Conservation (phyloP, 257 asterid genomes). For the Handroanthus guayacan region DNA sequence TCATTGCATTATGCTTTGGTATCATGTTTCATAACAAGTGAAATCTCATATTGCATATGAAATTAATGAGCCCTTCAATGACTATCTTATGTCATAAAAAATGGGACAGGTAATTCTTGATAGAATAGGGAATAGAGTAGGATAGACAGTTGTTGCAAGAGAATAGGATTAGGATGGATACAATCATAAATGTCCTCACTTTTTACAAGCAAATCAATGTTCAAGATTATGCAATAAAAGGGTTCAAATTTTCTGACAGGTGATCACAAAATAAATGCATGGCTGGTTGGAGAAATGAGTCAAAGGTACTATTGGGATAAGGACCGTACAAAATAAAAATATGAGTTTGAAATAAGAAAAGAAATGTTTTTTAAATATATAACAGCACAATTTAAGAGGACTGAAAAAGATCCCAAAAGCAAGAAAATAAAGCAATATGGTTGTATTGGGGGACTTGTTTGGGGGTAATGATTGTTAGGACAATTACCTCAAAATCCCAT, state of each 20-base stretch:
- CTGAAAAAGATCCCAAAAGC: constrained; percentile 7
- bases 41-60: no score
- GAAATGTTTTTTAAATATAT: neutral
- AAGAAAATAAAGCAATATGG: constrained; percentile 20
- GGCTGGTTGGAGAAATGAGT: neutral
- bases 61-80: no score
- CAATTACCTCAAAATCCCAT: no score
- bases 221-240: constrained; percentile 10
- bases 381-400: constrained; percentile 17
- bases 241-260: constrained; percentile 9
- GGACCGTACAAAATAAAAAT: neutral
- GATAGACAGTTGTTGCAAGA: neutral
- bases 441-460: constrained; percentile 4
- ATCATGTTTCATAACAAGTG: no score
- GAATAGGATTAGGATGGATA: neutral
- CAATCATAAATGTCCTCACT: constrained; percentile 14
- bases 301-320: neutral
- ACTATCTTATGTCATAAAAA: no score
- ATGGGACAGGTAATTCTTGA: no score
- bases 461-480: no score
- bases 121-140: no score
- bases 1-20: no score
- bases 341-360: no score
- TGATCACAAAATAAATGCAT: neutral
- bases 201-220: constrained; percentile 2